These are phyloP conservation scores for Salix udensis DNA, from an alignment of 345 rosid species.

Conservation along the genomic window DNA sequence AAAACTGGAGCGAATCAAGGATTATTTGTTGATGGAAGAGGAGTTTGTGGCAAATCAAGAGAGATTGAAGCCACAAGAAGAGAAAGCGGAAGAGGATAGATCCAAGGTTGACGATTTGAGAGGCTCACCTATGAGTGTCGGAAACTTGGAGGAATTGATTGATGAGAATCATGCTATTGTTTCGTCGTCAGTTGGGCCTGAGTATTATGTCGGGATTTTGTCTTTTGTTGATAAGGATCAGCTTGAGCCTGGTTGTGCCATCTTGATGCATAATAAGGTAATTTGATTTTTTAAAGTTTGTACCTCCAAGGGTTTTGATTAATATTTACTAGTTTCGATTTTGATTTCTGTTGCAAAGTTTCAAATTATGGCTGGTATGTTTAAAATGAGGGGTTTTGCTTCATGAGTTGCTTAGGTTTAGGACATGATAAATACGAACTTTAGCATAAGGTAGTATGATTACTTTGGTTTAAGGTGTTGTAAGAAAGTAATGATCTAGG, in stretches of 20 bases:
- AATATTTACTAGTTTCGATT: not conserved
- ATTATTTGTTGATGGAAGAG: conserved; percentile 88
- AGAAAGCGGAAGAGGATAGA: conserved; percentile 92
- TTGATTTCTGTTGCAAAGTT: not conserved
- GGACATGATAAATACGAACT: not conserved
- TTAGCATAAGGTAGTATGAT: not conserved
- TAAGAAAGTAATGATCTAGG: not conserved
- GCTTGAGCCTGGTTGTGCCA: conserved; percentile 96
- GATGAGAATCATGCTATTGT: conserved; percentile 98
- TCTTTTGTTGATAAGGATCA: conserved; percentile 98
- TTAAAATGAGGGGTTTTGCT: not conserved
- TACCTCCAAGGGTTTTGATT: not conserved
- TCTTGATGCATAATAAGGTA: conserved; percentile 96
- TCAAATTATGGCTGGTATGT: not conserved
- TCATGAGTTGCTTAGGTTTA: not conserved
- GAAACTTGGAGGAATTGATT: conserved; percentile 84
- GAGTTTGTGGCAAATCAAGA: conserved; percentile 93
- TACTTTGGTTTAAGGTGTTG: not conserved
- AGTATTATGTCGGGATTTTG: conserved; percentile 85
- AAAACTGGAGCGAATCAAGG: conserved; percentile 85
- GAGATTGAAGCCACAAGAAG: conserved; percentile 88
- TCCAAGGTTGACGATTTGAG: conserved; percentile 90
- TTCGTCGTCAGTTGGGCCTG: conserved; percentile 90
- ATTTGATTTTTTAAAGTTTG: not conserved
- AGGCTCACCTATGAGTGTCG: conserved; percentile 94